These are phyloP conservation scores for Cutaneotrichosporon curvatum DNA, from an alignment of 1,284 basidiomycete species.

Conservation along the genomic window DNA sequence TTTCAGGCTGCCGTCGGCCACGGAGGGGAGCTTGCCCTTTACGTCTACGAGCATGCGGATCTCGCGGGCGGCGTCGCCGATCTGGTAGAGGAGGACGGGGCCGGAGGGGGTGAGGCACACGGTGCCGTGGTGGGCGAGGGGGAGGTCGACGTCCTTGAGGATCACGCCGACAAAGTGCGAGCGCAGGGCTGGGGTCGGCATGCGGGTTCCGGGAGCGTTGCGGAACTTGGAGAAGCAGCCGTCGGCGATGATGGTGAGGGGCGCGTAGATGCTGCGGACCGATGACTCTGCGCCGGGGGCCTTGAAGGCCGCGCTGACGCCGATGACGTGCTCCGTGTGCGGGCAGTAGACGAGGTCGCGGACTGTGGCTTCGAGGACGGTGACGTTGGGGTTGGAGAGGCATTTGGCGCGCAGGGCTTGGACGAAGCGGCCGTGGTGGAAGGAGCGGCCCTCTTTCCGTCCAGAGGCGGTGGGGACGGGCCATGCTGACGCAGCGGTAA, in stretches of 20 bases:
- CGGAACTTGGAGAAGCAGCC: conserved; percentile 90
- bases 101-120: conserved; percentile 69
- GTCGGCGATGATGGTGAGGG: conserved; percentile 83
- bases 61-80: conserved; percentile 57
- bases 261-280: conserved; percentile 52
- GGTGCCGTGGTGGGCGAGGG: conserved; percentile 78
- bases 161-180: conserved; percentile 78
- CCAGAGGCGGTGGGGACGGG: conserved; percentile 31
- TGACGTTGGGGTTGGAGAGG: conserved; percentile 50
- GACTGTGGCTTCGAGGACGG: conserved; percentile 75
- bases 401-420: conserved; percentile 68
- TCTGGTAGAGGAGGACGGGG: conserved; percentile 83
- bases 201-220: conserved; percentile 25
- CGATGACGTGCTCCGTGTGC: conserved; percentile 55
- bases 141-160: conserved; percentile 65
- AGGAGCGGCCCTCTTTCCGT: conserved; percentile 60
- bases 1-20: conserved; percentile 56
- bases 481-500: conserved; percentile 15
- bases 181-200: conserved; percentile 53
- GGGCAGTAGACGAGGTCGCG: conserved; percentile 63
- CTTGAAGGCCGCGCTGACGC: conserved; percentile 55
- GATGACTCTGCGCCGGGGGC: conserved; percentile 8
- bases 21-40: conserved; percentile 72
- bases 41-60: conserved; percentile 92
- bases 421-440: conserved; percentile 93